phyloP scores from a whole-genome alignment of 768 basidiomycete genomes.

The Pulveroboletus frians region DNA sequence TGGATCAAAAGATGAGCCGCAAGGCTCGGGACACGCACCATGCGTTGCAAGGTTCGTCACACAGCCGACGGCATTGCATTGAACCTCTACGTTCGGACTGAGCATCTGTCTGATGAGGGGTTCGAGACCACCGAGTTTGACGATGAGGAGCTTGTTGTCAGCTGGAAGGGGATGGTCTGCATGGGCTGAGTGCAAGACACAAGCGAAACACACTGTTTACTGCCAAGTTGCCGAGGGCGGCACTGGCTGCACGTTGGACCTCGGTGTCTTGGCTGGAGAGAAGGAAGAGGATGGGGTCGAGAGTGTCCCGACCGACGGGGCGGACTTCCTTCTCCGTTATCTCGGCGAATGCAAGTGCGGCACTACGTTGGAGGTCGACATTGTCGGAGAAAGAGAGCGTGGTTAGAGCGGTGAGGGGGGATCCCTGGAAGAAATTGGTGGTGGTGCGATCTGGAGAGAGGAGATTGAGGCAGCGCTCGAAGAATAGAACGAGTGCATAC shows the following conservation, averaged over 20 bases:
- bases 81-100: conserved; percentile 97
- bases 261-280: conserved; percentile 97
- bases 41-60: conserved; percentile 98
- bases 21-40: conserved; percentile 47
- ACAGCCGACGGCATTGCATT: conserved; percentile 99
- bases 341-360: conserved; percentile 96
- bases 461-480: neutral
- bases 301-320: conserved; percentile 91
- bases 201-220: conserved; percentile 79
- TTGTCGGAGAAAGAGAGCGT: conserved; percentile 99
- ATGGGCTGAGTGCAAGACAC: conserved; percentile 11
- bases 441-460: conserved; percentile 70
- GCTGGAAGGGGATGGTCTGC: conserved; percentile 43
- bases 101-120: conserved; percentile 99
- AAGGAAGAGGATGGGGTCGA: conserved; percentile 97
- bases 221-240: conserved; percentile 94
- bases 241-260: conserved; percentile 96
- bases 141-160: conserved; percentile 98
- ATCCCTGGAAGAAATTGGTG: conserved; percentile 97
- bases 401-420: conserved; percentile 87
- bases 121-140: conserved; percentile 94
- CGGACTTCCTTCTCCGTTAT: conserved; percentile 99
- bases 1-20: neutral
- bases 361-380: conserved; percentile 96
- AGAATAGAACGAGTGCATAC: conserved; percentile 43